Conservation (phyloP, 192 early-diverging fungal genomes). For the Gaertneriomyces sp. region DNA sequence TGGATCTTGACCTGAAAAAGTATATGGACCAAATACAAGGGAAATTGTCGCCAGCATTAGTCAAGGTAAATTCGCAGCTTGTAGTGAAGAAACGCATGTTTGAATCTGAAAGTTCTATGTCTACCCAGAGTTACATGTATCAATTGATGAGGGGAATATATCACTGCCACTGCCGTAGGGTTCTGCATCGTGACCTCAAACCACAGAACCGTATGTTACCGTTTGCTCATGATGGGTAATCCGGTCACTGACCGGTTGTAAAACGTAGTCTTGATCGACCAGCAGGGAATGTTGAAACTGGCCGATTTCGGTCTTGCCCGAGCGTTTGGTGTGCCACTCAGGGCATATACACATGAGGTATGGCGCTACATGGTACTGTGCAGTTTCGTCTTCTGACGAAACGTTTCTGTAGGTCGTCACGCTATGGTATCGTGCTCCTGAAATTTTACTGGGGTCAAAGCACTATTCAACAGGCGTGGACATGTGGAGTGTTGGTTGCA, state of each 20-base stretch:
- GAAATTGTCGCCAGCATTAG: slow-evolving; percentile 51
- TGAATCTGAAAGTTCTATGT: background rate
- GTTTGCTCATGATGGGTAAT: background rate
- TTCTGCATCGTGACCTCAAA: slow-evolving; percentile 95
- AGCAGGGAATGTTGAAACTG: slow-evolving; percentile 78
- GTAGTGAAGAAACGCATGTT: background rate
- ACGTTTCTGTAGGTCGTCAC: slow-evolving; percentile 66
- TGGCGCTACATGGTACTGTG: background rate
- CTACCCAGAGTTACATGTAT: slow-evolving; percentile 77
- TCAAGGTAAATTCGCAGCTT: slow-evolving; percentile 43
- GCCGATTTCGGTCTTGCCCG: slow-evolving; percentile 97
- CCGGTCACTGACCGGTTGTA: background rate
- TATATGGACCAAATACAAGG: slow-evolving; percentile 68
- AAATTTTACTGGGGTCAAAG: slow-evolving; percentile 87
- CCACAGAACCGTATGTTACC: slow-evolving; percentile 77
- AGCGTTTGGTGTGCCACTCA: slow-evolving; percentile 85
- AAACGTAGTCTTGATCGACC: slow-evolving; percentile 76
- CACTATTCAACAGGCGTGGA: slow-evolving; percentile 92
- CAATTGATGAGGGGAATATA: slow-evolving; percentile 84
- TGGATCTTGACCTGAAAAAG: slow-evolving; percentile 86
- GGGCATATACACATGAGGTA: slow-evolving; percentile 91
- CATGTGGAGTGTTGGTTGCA: slow-evolving; percentile 97
- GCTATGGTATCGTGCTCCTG: slow-evolving; percentile 92
- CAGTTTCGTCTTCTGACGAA: background rate
- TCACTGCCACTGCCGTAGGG: slow-evolving; percentile 89